These are phyloP conservation scores for Neurospora sp. DNA, from an alignment of 495 filamentous ascomycete species.

Conservation along the genomic window DNA sequence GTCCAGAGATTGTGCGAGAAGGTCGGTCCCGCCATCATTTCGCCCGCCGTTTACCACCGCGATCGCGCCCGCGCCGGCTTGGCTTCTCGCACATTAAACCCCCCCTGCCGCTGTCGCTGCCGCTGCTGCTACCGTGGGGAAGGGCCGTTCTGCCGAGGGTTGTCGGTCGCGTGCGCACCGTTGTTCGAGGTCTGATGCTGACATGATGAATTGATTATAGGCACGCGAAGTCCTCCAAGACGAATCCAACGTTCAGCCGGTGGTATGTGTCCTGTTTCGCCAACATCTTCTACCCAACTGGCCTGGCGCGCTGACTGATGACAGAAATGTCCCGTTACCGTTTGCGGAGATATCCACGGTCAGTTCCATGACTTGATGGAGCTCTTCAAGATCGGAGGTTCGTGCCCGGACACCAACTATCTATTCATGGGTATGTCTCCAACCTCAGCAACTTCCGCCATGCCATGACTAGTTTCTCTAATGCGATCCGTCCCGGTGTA, in stretches of 20 bases:
- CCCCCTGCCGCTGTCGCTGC: background rate
- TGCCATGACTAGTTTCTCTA: background rate
- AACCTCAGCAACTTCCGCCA: background rate
- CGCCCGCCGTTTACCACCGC: background rate
- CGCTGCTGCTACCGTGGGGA: background rate
- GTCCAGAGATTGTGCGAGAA: slow-evolving; percentile 96
- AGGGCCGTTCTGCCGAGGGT: background rate
- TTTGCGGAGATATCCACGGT: slow-evolving; percentile 89
- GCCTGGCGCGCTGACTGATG: slow-evolving; percentile 2
- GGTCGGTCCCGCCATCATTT: slow-evolving; percentile 37
- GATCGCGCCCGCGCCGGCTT: background rate
- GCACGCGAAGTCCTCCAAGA: slow-evolving; percentile 93
- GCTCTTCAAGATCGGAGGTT: slow-evolving; percentile 84
- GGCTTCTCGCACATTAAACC: background rate
- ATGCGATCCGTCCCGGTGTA: background rate
- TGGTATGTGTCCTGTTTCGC: slow-evolving; percentile 53
- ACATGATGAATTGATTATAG: slow-evolving; percentile 33
- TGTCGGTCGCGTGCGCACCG: slow-evolving; percentile 11
- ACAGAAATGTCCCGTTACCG: slow-evolving; percentile 89
- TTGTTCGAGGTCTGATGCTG: background rate
- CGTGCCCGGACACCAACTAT: slow-evolving; percentile 90
- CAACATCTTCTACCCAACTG: background rate
- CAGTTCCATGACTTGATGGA: slow-evolving; percentile 95
- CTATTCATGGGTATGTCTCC: slow-evolving; percentile 74
- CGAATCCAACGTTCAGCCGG: slow-evolving; percentile 97